A percentile compares a stretch with the other conserved stretches of the same genome.
phyloP scores from a whole-genome alignment of 148 eudicot species.

The Rhododendron williamsianum region DNA sequence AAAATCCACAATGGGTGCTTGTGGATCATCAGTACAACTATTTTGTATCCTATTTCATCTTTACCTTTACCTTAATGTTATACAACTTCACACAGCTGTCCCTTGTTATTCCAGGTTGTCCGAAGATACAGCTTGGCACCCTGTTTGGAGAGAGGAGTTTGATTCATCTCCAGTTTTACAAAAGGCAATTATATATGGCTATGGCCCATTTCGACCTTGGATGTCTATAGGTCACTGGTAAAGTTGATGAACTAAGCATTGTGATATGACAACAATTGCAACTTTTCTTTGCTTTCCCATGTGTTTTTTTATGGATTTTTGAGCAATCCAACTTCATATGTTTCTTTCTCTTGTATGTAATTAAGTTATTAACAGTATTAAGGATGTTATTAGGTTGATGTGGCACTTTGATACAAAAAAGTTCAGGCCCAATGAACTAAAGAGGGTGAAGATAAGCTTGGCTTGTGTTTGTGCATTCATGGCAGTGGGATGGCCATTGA shows the following conservation, averaged over 20 bases:
- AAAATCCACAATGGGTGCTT: not conserved
- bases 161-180: slow-evolving; percentile 46
- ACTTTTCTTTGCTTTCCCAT: not conserved
- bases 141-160: slow-evolving; percentile 53
- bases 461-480: slow-evolving; percentile 80
- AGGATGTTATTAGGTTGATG: slow-evolving; percentile 42
- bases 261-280: not conserved
- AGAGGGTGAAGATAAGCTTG: slow-evolving; percentile 82
- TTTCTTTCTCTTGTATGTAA: not conserved
- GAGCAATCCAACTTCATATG: not conserved
- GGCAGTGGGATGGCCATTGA: slow-evolving; percentile 87
- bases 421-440: slow-evolving; percentile 70
- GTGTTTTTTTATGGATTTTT: not conserved
- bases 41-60: not conserved
- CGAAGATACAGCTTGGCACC: slow-evolving; percentile 94
- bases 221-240: slow-evolving; percentile 97
- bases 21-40: not conserved
- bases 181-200: slow-evolving; percentile 68
- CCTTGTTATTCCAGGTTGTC: slow-evolving; percentile 42
- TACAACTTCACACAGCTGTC: not conserved
- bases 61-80: not conserved
- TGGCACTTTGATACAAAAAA: slow-evolving; percentile 71
- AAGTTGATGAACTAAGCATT: slow-evolving; percentile 4
- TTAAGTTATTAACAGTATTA: not conserved
- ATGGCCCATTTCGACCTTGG: slow-evolving; percentile 85